These are phyloP conservation scores for Xylaria palmicola DNA, from an alignment of 495 filamentous ascomycete species.

Conservation along the genomic window DNA sequence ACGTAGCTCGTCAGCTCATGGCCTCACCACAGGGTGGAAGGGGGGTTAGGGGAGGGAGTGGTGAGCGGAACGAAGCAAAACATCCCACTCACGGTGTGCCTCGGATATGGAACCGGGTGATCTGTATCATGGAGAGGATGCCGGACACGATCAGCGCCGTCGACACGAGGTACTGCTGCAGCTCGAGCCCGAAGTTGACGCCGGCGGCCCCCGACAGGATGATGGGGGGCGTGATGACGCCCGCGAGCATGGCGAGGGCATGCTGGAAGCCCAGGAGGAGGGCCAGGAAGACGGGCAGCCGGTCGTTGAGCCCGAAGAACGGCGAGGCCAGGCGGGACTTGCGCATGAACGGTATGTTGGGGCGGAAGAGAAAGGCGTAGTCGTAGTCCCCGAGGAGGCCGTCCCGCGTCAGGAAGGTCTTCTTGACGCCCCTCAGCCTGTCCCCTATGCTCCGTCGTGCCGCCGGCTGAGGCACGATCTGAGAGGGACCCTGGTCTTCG, in stretches of 20 bases:
- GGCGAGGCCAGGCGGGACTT: conserved; percentile 62
- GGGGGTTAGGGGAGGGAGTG: background rate
- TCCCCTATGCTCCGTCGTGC: conserved; percentile 34
- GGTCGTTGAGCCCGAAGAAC: conserved; percentile 86
- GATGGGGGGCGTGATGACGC: conserved; percentile 74
- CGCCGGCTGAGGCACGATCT: conserved; percentile 37
- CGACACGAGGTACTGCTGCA: conserved; percentile 78
- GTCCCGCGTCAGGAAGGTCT: conserved; percentile 54
- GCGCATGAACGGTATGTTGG: conserved; percentile 81
- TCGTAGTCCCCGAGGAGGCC: conserved; percentile 85
- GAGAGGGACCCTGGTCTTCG: conserved; percentile 47
- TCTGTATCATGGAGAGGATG: conserved; percentile 75
- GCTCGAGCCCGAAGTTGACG: conserved; percentile 60
- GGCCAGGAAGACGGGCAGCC: conserved; percentile 76
- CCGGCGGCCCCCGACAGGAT: conserved; percentile 64
- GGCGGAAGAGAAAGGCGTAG: conserved; percentile 69
- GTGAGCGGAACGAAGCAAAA: background rate
- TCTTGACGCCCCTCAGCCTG: conserved; percentile 29
- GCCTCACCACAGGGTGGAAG: background rate
- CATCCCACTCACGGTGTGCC: conserved; percentile 61
- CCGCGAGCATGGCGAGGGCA: conserved; percentile 53
- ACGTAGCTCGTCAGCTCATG: background rate
- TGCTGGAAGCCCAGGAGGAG: conserved; percentile 55
- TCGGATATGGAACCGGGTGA: conserved; percentile 78
- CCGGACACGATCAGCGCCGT: conserved; percentile 87